A percentile compares a stretch with the other conserved stretches of the same genome.
Evolutionary conservation across 176 grass and related monocot genomes (phyloP).

Genomic region (Carex parvula): DNA sequence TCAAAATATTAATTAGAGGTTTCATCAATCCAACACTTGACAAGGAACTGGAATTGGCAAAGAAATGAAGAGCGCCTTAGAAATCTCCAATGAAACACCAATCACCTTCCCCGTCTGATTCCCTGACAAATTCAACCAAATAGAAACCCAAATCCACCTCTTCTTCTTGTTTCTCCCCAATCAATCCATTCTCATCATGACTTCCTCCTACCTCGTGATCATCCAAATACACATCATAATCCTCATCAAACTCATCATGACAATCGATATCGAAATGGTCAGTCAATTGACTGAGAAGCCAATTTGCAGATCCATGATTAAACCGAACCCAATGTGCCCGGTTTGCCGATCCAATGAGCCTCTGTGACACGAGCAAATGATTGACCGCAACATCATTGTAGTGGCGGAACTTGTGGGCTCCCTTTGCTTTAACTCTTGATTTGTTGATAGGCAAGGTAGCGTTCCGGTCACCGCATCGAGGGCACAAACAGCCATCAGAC

Average conservation of each 20-base stretch:
- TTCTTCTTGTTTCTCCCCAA: neutral
- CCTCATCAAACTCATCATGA: neutral
- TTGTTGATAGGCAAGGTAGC: neutral
- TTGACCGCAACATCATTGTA: slow-evolving; percentile 10
- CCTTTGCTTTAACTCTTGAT: no score
- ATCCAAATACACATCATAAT: slow-evolving; percentile 8
- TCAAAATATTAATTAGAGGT: no score
- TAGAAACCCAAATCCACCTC: slow-evolving; percentile 12
- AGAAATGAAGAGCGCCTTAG: neutral
- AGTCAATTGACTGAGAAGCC: neutral
- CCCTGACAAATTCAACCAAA: slow-evolving; percentile 17
- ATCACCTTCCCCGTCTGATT: slow-evolving; percentile 1
- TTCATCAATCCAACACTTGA: no score
- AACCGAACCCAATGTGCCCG: slow-evolving; percentile 1
- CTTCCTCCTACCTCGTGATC: no score
- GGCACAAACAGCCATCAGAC: neutral
- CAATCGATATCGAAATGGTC: no score
- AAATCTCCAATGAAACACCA: slow-evolving; percentile 12
- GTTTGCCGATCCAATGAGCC: neutral
- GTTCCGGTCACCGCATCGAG: neutral
- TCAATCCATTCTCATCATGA: slow-evolving; percentile 8
- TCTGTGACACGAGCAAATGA: slow-evolving; percentile 11
- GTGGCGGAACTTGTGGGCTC: no score
- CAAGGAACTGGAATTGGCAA: no score
- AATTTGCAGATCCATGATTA: slow-evolving; percentile 2